Percentiles rank a stretch among this genome's conserved stretches.
phyloP scores from a whole-genome alignment of 164 flowering plant species.

The Dillenia turbinata region DNA sequence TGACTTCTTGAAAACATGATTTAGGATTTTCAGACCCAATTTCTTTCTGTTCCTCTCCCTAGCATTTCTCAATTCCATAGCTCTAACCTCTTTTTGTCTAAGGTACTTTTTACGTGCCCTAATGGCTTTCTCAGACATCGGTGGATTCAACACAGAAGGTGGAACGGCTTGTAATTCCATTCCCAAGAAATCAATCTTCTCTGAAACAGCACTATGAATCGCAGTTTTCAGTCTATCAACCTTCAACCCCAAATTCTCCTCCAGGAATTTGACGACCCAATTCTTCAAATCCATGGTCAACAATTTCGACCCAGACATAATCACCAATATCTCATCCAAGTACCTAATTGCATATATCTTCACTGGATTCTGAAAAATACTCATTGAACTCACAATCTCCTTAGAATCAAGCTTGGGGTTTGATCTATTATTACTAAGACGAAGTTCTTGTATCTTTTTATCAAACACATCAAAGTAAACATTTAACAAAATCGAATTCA shows the following conservation, averaged over 20 bases:
- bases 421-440: slow-evolving; percentile 33
- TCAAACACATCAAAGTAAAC: slow-evolving; percentile 73
- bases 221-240: slow-evolving; percentile 57
- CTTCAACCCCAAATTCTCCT: slow-evolving; percentile 51
- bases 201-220: slow-evolving; percentile 79
- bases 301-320: slow-evolving; percentile 72
- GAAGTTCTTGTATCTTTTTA: slow-evolving; percentile 53
- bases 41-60: slow-evolving; percentile 75
- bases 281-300: slow-evolving; percentile 59
- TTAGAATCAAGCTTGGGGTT: slow-evolving; percentile 34
- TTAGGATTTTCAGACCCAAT: slow-evolving; percentile 66
- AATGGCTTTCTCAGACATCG: slow-evolving; percentile 76
- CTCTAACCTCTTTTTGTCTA: slow-evolving; percentile 71
- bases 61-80: slow-evolving; percentile 65
- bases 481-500: slow-evolving; percentile 68
- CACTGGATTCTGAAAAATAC: slow-evolving; percentile 56
- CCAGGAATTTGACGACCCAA: slow-evolving; percentile 41
- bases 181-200: slow-evolving; percentile 76
- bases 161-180: slow-evolving; percentile 89
- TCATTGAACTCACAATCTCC: slow-evolving; percentile 20
- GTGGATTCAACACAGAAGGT: slow-evolving; percentile 77
- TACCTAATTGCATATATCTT: slow-evolving; percentile 81
- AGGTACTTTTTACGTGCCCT: slow-evolving; percentile 80
- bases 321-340: slow-evolving; percentile 77
- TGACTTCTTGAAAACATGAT: slow-evolving; percentile 70